Percentiles rank a stretch among this genome's conserved stretches.
Evolutionary conservation across 352 stramenopile genomes (phyloP).

Genomic region (Phytophthora uliginosa): DNA sequence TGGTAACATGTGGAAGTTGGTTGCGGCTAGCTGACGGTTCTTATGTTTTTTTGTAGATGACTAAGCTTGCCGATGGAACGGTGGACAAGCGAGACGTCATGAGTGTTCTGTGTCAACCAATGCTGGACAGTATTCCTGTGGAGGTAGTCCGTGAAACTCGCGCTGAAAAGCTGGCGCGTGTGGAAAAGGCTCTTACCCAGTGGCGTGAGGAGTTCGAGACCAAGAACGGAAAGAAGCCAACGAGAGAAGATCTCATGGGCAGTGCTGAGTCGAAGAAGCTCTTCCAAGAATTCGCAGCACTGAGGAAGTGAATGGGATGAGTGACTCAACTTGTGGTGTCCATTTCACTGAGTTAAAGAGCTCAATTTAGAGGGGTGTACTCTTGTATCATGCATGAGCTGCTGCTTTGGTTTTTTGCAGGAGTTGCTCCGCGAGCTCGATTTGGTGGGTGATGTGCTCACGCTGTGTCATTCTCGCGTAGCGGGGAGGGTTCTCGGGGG

Average conservation of each 20-base stretch:
- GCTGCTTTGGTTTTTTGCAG: constrained; percentile 71
- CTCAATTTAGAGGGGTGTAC: constrained; percentile 4
- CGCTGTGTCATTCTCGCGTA: constrained; percentile 76
- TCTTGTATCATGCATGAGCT: constrained; percentile 36
- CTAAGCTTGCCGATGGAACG: constrained; percentile 62
- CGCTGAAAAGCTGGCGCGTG: constrained; percentile 60
- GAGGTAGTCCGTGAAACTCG: constrained; percentile 63
- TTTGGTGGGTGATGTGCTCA: constrained; percentile 66
- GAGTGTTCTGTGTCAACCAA: constrained; percentile 88
- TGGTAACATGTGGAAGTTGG: neutral
- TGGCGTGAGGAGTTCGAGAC: constrained; percentile 80
- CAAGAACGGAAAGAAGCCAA: constrained; percentile 59
- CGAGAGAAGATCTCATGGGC: constrained; percentile 72
- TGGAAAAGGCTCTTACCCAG: constrained; percentile 66
- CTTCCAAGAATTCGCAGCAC: constrained; percentile 75
- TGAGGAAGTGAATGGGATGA: constrained; percentile 64
- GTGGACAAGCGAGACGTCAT: constrained; percentile 82
- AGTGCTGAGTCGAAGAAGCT: constrained; percentile 66
- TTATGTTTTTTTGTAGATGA: constrained; percentile 57
- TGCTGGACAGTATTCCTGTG: constrained; percentile 69
- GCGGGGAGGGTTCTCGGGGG: constrained; percentile 54
- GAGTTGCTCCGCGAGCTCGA: constrained; percentile 63
- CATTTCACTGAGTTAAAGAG: constrained; percentile 9
- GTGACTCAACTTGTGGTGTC: constrained; percentile 2
- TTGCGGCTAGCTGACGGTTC: constrained; percentile 11